Evolutionary conservation across 2,329 filamentous ascomycete genomes (phyloP).

Genomic region (Penicillium sp.): DNA sequence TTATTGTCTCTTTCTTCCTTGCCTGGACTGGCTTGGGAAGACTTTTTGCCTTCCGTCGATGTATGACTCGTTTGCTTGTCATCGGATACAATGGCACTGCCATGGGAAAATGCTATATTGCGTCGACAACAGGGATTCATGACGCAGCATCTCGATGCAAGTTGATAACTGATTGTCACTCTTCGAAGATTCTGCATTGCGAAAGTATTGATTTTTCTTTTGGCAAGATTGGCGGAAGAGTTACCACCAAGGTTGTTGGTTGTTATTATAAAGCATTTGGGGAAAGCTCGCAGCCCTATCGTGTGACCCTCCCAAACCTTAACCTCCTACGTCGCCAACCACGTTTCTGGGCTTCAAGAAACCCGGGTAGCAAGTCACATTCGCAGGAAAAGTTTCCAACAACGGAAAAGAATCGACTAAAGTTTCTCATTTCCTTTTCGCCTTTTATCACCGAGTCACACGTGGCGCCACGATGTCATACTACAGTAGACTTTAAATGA

Average conservation of each 20-base stretch:
- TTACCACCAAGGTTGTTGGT: not conserved
- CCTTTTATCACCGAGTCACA: not conserved
- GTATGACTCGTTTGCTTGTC: not conserved
- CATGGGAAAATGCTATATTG: not conserved
- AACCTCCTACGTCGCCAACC: not conserved
- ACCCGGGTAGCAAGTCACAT: not conserved
- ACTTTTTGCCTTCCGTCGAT: not conserved
- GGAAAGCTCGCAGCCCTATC: not conserved
- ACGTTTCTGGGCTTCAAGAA: not conserved
- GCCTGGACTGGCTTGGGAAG: not conserved
- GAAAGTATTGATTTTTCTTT: not conserved
- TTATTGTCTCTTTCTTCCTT: not conserved
- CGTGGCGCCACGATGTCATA: not conserved
- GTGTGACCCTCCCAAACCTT: not conserved
- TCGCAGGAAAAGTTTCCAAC: not conserved
- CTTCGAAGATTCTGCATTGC: not conserved
- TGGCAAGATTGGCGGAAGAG: not conserved
- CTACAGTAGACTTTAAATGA: not conserved
- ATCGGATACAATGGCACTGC: not conserved
- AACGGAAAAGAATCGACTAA: not conserved
- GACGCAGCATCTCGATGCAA: not conserved
- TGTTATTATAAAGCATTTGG: not conserved
- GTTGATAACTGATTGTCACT: not conserved
- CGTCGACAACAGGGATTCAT: not conserved
- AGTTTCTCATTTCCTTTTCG: not conserved